A percentile compares a stretch with the other conserved stretches of the same genome.
These are phyloP conservation scores for Hippophae gyantsensis DNA, from an alignment of 306 rosid genomes.

Conservation along the genomic window DNA sequence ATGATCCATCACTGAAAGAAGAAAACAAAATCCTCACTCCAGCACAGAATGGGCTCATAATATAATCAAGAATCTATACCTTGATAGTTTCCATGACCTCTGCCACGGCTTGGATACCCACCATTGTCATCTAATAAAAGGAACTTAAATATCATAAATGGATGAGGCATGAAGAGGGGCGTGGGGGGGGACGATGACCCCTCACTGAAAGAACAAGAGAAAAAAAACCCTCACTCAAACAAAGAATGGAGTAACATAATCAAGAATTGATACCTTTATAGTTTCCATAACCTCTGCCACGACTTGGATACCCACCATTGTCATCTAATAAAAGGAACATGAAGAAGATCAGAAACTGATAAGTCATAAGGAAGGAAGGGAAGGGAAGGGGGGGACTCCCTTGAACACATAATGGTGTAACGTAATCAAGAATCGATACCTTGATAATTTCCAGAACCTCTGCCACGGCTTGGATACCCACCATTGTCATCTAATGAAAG, in stretches of 20 bases:
- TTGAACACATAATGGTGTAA: neutral
- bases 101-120: slow-evolving; percentile 18
- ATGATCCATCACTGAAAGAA: neutral
- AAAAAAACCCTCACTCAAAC: neutral
- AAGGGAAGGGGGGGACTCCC: neutral
- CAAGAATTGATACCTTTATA: slow-evolving; percentile 11
- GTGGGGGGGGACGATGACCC: neutral
- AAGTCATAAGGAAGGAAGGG: neutral
- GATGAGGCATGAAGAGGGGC: too few relatives aligned
- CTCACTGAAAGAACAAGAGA: neutral
- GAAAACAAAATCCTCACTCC: neutral
- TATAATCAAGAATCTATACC: slow-evolving; percentile 22
- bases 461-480: slow-evolving; percentile 18
- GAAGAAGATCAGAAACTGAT: slow-evolving; percentile 4
- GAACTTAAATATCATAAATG: too few relatives aligned
- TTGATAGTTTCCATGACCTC: slow-evolving; percentile 21
- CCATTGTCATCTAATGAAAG: slow-evolving; percentile 1
- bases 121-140: slow-evolving; percentile 4
- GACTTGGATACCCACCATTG: slow-evolving; percentile 68
- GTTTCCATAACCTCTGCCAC: slow-evolving; percentile 36
- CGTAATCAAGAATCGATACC: slow-evolving; percentile 22
- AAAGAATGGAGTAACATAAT: slow-evolving; percentile 5
- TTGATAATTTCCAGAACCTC: slow-evolving; percentile 19
- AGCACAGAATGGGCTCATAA: neutral
- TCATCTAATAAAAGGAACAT: slow-evolving; percentile 24